Percentiles rank a stretch among this genome's conserved stretches.
phyloP scores from a whole-genome alignment of 2,329 filamentous ascomycete species.

The Exserohilum turcica region DNA sequence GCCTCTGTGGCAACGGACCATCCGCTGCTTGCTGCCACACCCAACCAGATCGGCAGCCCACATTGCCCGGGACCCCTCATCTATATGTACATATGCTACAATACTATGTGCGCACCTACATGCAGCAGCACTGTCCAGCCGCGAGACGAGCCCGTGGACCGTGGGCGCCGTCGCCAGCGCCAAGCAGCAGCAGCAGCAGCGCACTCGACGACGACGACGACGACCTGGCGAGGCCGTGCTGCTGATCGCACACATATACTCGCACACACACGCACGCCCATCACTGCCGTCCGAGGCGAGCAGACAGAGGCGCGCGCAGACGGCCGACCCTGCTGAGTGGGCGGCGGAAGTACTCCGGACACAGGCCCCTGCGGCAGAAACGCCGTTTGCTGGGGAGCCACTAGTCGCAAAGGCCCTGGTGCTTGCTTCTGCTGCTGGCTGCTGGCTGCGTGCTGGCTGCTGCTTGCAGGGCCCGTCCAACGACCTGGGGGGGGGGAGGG shows the following conservation, averaged over 20 bases:
- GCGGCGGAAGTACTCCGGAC: conserved; percentile 17
- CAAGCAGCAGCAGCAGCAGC: conserved; percentile 16
- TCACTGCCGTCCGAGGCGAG: conserved; percentile 10
- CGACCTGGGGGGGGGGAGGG: conserved; percentile 13
- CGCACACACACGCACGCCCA: no score
- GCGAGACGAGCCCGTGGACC: conserved; percentile 4
- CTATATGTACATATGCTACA: no score
- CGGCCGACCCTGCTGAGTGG: conserved; percentile 19
- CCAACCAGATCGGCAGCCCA: conserved; percentile 24
- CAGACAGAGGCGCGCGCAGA: conserved; percentile 19
- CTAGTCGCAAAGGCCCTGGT: conserved; percentile 24
- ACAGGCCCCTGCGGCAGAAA: conserved; percentile 28
- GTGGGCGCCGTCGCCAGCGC: conserved; percentile 11
- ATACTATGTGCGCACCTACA: no score
- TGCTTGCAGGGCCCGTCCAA: conserved; percentile 16
- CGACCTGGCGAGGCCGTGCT: conserved; percentile 6
- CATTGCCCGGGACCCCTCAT: no score
- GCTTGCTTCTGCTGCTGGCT: conserved; percentile 3
- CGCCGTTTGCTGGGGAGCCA: conserved; percentile 26
- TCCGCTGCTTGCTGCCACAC: conserved; percentile 15
- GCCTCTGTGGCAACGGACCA: conserved; percentile 22
- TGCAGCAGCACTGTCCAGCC: no score
- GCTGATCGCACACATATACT: conserved; percentile 17
- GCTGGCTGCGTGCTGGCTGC: no score
- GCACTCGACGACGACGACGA: neutral